These are phyloP conservation scores for Primulina eburnea DNA, from an alignment of 257 asterid genomes.

Conservation along the genomic window DNA sequence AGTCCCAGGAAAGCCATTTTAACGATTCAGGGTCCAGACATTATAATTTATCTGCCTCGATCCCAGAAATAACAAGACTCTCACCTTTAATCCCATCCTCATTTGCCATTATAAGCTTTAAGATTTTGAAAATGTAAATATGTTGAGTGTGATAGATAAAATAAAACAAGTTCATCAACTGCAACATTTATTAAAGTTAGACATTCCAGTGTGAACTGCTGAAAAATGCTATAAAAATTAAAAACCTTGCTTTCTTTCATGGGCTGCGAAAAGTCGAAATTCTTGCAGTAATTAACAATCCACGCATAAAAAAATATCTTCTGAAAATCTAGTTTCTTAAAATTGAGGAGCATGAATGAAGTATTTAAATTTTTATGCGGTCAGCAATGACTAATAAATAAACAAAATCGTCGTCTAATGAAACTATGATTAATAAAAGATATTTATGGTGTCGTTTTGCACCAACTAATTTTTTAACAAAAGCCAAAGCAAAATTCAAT, in stretches of 20 bases:
- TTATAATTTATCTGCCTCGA: neutral
- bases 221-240: neutral
- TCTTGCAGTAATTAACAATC: neutral
- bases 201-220: conserved; percentile 9
- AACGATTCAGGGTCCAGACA: neutral
- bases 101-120: neutral
- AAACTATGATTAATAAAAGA: neutral
- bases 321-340: neutral
- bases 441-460: conserved; percentile 6
- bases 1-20: neutral
- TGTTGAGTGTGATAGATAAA: neutral
- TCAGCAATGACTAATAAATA: neutral
- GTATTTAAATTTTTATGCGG: neutral
- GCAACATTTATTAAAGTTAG: neutral
- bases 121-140: neutral
- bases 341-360: neutral
- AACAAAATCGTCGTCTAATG: neutral
- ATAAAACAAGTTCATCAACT: neutral
- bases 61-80: neutral
- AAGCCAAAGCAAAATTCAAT: conserved; percentile 28
- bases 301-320: neutral
- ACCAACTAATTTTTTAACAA: conserved; percentile 23
- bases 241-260: neutral
- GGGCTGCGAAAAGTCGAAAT: neutral
- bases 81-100: neutral